Conservation (phyloP, 495 filamentous ascomycete species). For the Articulospora tetracladia region DNA sequence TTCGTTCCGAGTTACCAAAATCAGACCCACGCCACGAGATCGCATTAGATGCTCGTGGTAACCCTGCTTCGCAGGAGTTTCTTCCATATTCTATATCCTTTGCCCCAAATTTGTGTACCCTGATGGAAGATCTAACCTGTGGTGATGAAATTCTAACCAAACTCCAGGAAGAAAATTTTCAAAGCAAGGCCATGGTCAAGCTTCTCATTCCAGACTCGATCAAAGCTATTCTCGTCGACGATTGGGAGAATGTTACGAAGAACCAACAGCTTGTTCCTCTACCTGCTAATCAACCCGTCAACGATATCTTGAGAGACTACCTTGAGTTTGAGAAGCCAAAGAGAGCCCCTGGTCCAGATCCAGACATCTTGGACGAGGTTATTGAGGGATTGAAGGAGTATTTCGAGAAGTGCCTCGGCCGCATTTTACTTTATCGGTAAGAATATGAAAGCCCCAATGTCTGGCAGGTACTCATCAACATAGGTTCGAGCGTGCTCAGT, state of each 20-base stretch:
- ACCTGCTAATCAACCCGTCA: constrained; percentile 70
- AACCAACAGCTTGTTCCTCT: constrained; percentile 81
- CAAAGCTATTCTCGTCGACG: constrained; percentile 89
- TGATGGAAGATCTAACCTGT: background rate
- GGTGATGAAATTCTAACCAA: background rate
- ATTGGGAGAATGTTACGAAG: constrained; percentile 99
- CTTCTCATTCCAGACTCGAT: constrained; percentile 79
- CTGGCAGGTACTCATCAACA: background rate
- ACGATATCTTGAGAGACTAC: constrained; percentile 77
- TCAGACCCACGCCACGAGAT: background rate
- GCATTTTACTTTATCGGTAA: constrained; percentile 80
- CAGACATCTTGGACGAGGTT: constrained; percentile 85
- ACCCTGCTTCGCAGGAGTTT: background rate
- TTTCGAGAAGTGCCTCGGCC: constrained; percentile 81
- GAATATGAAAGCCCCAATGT: background rate
- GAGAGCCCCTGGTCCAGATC: constrained; percentile 59
- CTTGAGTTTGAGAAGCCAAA: constrained; percentile 62
- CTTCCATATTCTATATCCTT: background rate
- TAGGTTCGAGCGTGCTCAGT: constrained; percentile 84
- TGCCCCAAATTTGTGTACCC: background rate
- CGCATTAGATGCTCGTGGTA: too few species aligned
- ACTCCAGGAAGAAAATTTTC: constrained; percentile 68
- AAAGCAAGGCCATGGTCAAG: constrained; percentile 72
- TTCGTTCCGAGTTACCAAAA: constrained; percentile 2
- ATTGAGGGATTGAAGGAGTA: constrained; percentile 81